Evolutionary conservation across 495 filamentous ascomycete species (phyloP).

Genomic region (Durotheca rogersii): DNA sequence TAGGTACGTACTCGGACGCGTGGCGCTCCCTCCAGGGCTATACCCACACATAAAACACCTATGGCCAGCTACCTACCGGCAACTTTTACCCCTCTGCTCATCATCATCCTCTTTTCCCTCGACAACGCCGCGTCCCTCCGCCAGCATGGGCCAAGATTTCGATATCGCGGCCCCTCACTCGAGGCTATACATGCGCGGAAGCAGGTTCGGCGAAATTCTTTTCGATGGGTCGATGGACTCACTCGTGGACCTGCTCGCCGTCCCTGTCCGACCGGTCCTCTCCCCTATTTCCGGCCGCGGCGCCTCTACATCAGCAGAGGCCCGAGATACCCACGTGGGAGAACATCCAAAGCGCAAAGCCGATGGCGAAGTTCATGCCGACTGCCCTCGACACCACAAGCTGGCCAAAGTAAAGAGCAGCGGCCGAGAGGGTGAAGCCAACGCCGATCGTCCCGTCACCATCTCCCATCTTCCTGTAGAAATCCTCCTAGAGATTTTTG

Average conservation of each 20-base stretch:
- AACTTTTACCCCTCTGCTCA: too few relatives aligned
- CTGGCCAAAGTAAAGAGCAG: neutral
- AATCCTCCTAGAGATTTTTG: conserved; percentile 2
- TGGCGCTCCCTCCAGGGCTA: too few relatives aligned
- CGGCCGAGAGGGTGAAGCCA: neutral
- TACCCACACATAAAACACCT: too few relatives aligned
- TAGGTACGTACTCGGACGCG: too few relatives aligned
- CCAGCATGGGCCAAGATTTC: neutral
- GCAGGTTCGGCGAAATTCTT: neutral
- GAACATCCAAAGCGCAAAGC: too few relatives aligned
- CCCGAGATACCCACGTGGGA: too few relatives aligned
- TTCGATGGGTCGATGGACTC: neutral
- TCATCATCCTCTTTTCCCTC: too few relatives aligned
- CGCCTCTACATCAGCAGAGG: too few relatives aligned
- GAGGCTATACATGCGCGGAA: neutral
- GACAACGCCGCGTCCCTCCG: too few relatives aligned
- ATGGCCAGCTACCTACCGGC: too few relatives aligned
- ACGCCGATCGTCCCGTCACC: neutral
- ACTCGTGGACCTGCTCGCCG: neutral
- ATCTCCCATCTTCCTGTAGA: neutral
- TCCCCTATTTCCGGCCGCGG: neutral
- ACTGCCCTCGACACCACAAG: neutral
- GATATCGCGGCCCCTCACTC: neutral
- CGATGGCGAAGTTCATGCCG: neutral
- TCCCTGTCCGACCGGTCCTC: neutral